Evolutionary conservation across 495 filamentous ascomycete species (phyloP).

Genomic region (Talaromyces borbonicus): DNA sequence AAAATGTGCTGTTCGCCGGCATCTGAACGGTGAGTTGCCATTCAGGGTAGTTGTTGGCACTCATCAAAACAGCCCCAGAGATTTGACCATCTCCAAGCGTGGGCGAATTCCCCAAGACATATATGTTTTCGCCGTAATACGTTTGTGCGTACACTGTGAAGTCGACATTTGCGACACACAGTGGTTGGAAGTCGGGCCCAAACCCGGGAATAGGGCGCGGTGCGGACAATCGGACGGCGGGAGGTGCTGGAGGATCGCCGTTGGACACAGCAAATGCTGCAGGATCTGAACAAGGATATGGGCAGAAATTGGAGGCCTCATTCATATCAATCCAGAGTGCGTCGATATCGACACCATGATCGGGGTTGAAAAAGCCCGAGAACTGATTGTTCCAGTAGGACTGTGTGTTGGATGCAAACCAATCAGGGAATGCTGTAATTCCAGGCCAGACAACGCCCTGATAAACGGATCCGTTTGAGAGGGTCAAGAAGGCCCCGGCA

Average conservation of each 20-base stretch:
- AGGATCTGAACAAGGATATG: slow-evolving; percentile 62
- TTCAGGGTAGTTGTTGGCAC: slow-evolving; percentile 44
- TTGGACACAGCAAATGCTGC: slow-evolving; percentile 39
- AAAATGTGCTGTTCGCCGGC: slow-evolving; percentile 39
- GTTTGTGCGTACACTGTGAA: slow-evolving; percentile 31
- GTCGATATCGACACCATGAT: slow-evolving; percentile 69
- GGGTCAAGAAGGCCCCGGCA: slow-evolving; percentile 54
- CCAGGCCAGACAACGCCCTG: slow-evolving; percentile 81
- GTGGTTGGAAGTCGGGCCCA: slow-evolving; percentile 60
- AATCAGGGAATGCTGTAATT: slow-evolving; percentile 71
- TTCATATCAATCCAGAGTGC: slow-evolving; percentile 88
- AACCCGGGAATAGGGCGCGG: slow-evolving; percentile 62
- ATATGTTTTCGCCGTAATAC: slow-evolving; percentile 47
- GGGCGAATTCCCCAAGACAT: slow-evolving; percentile 44
- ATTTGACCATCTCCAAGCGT: slow-evolving; percentile 48
- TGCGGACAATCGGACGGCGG: slow-evolving; percentile 46
- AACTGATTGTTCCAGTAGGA: slow-evolving; percentile 72
- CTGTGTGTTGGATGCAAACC: slow-evolving; percentile 61
- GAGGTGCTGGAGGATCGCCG: slow-evolving; percentile 55
- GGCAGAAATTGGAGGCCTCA: slow-evolving; percentile 64
- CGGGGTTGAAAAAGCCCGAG: slow-evolving; percentile 51
- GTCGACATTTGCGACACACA: slow-evolving; percentile 10
- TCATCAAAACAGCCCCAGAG: slow-evolving; percentile 37
- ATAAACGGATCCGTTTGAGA: slow-evolving; percentile 55
- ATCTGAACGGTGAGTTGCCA: slow-evolving; percentile 47